A percentile compares a stretch with the other conserved stretches of the same genome.
These are phyloP conservation scores for Capsicum pubescens DNA, from an alignment of 257 asterid species.

Conservation along the genomic window DNA sequence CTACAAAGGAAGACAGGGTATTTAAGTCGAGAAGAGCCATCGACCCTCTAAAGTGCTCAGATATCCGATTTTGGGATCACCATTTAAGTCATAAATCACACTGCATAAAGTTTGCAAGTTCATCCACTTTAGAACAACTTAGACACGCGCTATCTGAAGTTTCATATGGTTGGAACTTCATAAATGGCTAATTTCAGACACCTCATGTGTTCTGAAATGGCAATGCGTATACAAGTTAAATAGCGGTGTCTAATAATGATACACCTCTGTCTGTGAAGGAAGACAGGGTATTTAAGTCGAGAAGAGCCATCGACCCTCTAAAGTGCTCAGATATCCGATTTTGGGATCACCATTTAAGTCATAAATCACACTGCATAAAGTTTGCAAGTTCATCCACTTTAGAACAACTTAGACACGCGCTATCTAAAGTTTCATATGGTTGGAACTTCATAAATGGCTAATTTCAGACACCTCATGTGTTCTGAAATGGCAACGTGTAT, in stretches of 20 bases:
- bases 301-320: background rate
- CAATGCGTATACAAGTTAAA: background rate
- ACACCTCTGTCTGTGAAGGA: background rate
- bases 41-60: background rate
- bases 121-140: background rate
- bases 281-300: background rate
- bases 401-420: background rate
- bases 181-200: too few relatives aligned
- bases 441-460: too few relatives aligned
- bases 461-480: too few relatives aligned
- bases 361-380: background rate
- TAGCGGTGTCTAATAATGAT: background rate
- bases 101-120: background rate
- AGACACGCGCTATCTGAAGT: background rate
- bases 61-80: too few relatives aligned
- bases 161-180: too few relatives aligned
- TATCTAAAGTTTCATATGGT: background rate
- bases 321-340: too few relatives aligned
- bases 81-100: background rate
- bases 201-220: too few relatives aligned
- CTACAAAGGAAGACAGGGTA: background rate
- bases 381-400: background rate
- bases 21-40: background rate
- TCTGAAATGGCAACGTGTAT: too few relatives aligned
- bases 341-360: too few relatives aligned